A percentile compares a stretch with the other conserved stretches of the same genome.
phyloP scores from a whole-genome alignment of 768 basidiomycete genomes.

The Flagelloscypha sp. region DNA sequence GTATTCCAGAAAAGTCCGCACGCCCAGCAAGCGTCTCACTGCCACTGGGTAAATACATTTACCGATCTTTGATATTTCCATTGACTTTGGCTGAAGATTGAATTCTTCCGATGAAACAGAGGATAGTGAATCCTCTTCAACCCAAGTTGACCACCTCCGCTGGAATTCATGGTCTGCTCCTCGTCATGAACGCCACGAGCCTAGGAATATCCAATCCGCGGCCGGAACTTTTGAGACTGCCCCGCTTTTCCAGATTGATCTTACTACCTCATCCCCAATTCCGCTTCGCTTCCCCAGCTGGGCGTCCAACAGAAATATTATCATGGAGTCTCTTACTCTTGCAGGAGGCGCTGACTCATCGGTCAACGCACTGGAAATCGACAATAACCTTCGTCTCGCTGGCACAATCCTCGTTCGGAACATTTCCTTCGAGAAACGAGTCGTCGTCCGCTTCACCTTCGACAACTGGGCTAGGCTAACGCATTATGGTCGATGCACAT shows the following conservation, averaged over 20 bases:
- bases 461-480: slow-evolving; percentile 73
- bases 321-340: slow-evolving; percentile 26
- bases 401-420: slow-evolving; percentile 84
- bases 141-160: no score
- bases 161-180: no score
- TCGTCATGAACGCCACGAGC: slow-evolving; percentile 20
- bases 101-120: slow-evolving; percentile 37
- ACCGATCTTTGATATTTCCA: slow-evolving; percentile 51
- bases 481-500: slow-evolving; percentile 17
- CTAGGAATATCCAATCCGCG: slow-evolving; percentile 6
- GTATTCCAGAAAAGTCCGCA: slow-evolving; percentile 59
- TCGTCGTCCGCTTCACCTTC: slow-evolving; percentile 82
- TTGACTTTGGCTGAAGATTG: not conserved
- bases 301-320: slow-evolving; percentile 23
- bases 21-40: no score
- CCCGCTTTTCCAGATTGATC: slow-evolving; percentile 12
- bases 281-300: slow-evolving; percentile 2
- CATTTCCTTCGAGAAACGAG: slow-evolving; percentile 76
- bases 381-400: slow-evolving; percentile 35
- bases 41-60: no score
- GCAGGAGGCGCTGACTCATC: no score
- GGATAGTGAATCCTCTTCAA: no score
- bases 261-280: slow-evolving; percentile 11
- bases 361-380: no score
- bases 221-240: slow-evolving; percentile 24